A percentile compares a stretch with the other conserved stretches of the same genome.
These are phyloP conservation scores for Nitzschia sp. DNA, from an alignment of 108 stramenopile genomes.

Conservation along the genomic window DNA sequence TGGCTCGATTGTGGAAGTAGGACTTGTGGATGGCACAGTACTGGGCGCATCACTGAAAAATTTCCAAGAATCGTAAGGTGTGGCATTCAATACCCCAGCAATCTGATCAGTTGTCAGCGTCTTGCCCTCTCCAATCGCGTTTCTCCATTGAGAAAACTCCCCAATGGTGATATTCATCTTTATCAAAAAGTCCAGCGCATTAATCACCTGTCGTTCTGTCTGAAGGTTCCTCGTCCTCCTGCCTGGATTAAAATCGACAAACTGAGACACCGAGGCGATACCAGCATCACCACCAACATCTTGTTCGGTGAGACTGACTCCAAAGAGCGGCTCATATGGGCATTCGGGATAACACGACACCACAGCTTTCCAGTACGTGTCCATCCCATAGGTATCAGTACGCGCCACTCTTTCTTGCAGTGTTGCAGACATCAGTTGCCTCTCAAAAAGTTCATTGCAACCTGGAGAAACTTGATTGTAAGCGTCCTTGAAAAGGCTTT, in stretches of 20 bases:
- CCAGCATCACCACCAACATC: neutral
- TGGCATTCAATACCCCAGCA: neutral
- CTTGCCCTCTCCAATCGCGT: neutral
- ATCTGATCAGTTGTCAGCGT: neutral
- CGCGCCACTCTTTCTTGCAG: neutral
- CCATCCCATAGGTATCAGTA: constrained; percentile 4
- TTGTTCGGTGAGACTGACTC: neutral
- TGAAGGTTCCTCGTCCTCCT: neutral
- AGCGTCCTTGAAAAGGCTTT: constrained; percentile 4
- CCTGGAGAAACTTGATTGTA: constrained; percentile 15
- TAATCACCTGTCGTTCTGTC: neutral
- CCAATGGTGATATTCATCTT: neutral
- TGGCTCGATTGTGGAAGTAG: neutral
- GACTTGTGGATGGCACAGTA: neutral
- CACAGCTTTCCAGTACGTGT: constrained; percentile 12
- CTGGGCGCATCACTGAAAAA: neutral
- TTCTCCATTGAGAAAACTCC: neutral
- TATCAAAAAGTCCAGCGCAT: neutral
- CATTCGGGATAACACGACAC: constrained; percentile 15
- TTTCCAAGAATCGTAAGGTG: neutral
- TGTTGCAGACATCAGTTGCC: neutral
- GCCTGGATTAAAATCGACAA: neutral
- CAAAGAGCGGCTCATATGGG: constrained; percentile 16
- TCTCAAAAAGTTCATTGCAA: constrained; percentile 11
- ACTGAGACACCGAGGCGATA: neutral